Base-by-base conservation (phyloP, 768 basidiomycete genomes). In the Ephemerocybe angulata region DNA sequence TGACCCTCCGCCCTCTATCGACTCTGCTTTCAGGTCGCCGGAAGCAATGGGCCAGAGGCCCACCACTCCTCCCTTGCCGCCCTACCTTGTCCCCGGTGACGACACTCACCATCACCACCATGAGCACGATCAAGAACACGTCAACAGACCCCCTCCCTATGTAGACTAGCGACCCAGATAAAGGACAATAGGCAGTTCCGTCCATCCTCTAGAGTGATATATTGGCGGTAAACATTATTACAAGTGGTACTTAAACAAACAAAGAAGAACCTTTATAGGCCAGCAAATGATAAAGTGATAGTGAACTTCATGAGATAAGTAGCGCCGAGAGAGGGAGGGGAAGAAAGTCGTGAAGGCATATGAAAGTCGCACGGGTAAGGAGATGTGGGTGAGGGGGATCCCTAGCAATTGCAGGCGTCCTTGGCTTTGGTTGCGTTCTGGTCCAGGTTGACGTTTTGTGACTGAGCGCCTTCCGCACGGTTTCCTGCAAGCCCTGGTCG, bases 1-100 rank as follows among this genome's bases (percentile, higher is more conserved):
- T 2, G 91, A 93, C 66, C 91, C 90, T 21, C 91, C 91, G 4
- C 91, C 91, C 12, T 89, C 88, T 5, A 93, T 93, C 61, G 88
- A 93, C 68, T 90, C 88, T 8, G 86, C 84, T 47, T 90, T 87
- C 63, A 77, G 80, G 52, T 76, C 76, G 15, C 81, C 79, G n/a
- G 71, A 70, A 31, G 60, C 63, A n/a, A 58, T 71, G 38, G 63
- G 54, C 58, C 73, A 54, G 65, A 76, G 38, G 77, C 82, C 63
- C 78, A 76, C 30, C 74, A 85, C 62, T 87, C 89, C n/a, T 87
- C 90, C 55, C 25, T 44, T 56, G 13, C 89, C 89, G 10, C 89
- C 89, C 15, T 92, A 92, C 70, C 76, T 85, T 54, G 80, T 84
- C 42, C 80, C 84, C 24, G 80, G 76, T 27, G 64, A 67, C 15